Base-by-base conservation (phyloP, 495 filamentous ascomycete genomes). In the Chlorociboria aeruginascens region DNA sequence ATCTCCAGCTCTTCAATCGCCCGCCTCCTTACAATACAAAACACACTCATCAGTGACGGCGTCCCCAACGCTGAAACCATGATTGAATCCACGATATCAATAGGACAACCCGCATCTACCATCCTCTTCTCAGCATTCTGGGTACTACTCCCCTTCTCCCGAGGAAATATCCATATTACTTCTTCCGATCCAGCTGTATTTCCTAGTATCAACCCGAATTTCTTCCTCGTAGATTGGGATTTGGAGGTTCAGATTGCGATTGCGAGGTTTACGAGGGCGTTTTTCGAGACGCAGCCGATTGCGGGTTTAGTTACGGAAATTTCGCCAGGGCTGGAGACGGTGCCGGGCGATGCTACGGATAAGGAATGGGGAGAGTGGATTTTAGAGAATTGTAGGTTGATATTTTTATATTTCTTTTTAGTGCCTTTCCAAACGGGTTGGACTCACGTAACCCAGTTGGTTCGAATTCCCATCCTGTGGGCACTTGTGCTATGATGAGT, bases 101-200 rank as follows among this genome's bases (percentile, higher is more conserved):
- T 25, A 2, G 45, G 37, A 3, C 1, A 61, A 1, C 55, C 41
- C 6, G 54, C 59, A n/a, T 45, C 43, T 0, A 40, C 49, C 13
- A 34, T 53, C 1, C 36, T 71, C 1, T 32, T 51, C 8, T 57
- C 61, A 3, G 63, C 67, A 32, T 71, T 66, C 57, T 74, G 70
- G 70, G 44, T 34, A 13, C 37, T 55, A 12, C 13, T 51, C n/a
- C 74, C 76, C 1, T 71, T 80, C 32, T 74, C 76, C 3, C 71
- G 76, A 7, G 77, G 78, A 3, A 74, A 56, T 39, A 63, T 78
- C 32, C 78, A 81, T 49, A 75, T 78, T 43, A 45, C 48, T 8
- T 68, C 66, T 8, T 33, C 62, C 7, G 59, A 72, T 39, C 49
- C 67, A 0, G 38, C 35, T 0, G 55, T 49, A 0, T 33, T 59